Conservation (phyloP, 2,329 filamentous ascomycete genomes). For the Grosmannia penicillata region DNA sequence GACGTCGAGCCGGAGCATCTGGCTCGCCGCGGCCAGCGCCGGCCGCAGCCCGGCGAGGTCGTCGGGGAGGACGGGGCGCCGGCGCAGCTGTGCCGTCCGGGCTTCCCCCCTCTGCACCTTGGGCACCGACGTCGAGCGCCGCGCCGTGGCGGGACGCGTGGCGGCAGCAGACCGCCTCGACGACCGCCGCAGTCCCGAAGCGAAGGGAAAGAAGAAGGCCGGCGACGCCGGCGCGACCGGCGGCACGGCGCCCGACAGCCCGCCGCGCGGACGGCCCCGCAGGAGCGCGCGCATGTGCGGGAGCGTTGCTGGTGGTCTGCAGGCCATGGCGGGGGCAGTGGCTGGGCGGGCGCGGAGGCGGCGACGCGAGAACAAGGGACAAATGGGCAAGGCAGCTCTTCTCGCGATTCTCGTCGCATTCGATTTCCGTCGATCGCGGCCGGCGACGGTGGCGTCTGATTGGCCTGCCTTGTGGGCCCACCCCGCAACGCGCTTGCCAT, state of each 20-base stretch:
- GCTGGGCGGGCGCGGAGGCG: too few relatives aligned
- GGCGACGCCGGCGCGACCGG: not conserved
- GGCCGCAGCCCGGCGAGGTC: not conserved
- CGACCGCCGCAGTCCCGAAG: too few relatives aligned
- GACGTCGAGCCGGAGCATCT: not conserved
- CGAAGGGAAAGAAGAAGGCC: not conserved
- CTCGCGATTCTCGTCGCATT: too few relatives aligned
- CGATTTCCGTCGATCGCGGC: too few relatives aligned
- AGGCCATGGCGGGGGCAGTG: not conserved
- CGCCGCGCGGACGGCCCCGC: not conserved
- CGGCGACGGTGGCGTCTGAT: too few relatives aligned
- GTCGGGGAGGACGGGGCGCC: conserved; percentile 1
- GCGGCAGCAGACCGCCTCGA: not conserved
- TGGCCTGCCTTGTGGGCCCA: not conserved
- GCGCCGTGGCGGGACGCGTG: not conserved
- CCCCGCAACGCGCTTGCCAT: not conserved
- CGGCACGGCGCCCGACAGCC: not conserved
- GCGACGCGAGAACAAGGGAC: too few relatives aligned
- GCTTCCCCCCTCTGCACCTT: not conserved
- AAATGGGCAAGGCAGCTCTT: too few relatives aligned
- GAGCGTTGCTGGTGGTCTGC: not conserved
- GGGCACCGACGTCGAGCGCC: too few relatives aligned
- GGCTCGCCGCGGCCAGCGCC: not conserved
- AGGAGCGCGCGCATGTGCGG: not conserved
- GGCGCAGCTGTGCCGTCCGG: not conserved